phyloP scores from a whole-genome alignment of 176 grass and related monocot species.

The Alopecurus myosuroides region DNA sequence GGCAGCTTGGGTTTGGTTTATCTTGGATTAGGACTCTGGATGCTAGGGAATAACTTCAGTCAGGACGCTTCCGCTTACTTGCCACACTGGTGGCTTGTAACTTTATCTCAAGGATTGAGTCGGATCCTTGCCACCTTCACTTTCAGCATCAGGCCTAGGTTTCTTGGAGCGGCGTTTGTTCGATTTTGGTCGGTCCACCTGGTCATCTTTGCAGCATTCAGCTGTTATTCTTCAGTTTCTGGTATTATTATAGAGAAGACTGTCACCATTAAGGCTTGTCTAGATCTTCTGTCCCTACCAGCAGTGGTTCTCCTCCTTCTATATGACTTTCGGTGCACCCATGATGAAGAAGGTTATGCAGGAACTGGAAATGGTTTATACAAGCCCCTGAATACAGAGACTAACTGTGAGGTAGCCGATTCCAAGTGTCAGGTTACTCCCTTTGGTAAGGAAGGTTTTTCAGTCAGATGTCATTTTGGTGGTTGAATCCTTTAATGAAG shows the following conservation, averaged over 20 bases:
- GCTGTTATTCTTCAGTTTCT: slow-evolving; percentile 41
- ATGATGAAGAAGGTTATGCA: slow-evolving; percentile 8
- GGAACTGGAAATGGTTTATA: slow-evolving; percentile 29
- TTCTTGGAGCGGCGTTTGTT: slow-evolving; percentile 27
- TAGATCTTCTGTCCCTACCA: slow-evolving; percentile 61
- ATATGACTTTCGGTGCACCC: slow-evolving; percentile 12
- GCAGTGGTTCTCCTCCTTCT: slow-evolving; percentile 42
- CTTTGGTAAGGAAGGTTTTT: slow-evolving; percentile 61
- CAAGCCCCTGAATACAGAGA: slow-evolving; percentile 47
- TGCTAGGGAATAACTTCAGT: slow-evolving; percentile 32
- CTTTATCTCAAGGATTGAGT: slow-evolving; percentile 38
- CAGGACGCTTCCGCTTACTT: not conserved
- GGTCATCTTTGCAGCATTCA: slow-evolving; percentile 27
- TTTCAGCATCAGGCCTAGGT: slow-evolving; percentile 26
- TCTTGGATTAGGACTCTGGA: slow-evolving; percentile 47
- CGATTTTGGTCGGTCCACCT: slow-evolving; percentile 29
- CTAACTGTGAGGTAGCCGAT: slow-evolving; percentile 16
- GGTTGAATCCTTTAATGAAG: slow-evolving; percentile 89
- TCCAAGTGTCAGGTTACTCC: slow-evolving; percentile 29
- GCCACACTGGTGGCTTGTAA: slow-evolving; percentile 44
- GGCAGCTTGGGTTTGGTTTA: slow-evolving; percentile 45
- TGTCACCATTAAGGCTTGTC: slow-evolving; percentile 25
- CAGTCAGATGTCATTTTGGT: slow-evolving; percentile 83
- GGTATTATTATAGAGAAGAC: slow-evolving; percentile 33
- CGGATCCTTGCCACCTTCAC: slow-evolving; percentile 21